phyloP scores from a whole-genome alignment of 2,329 filamentous ascomycete species.

The Phyllosticta ampelicida region DNA sequence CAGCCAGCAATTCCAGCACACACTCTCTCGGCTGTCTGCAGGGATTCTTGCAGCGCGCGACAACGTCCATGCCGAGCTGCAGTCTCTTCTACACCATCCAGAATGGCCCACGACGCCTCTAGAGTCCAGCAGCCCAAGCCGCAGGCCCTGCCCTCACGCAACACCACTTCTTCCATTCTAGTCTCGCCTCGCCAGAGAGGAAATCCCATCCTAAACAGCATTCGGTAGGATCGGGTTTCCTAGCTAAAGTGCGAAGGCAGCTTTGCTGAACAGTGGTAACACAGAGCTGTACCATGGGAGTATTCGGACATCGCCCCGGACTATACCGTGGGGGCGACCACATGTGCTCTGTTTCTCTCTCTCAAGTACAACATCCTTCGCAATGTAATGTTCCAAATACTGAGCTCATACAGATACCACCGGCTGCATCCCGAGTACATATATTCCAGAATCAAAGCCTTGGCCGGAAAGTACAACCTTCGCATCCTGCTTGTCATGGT shows the following conservation, averaged over 20 bases:
- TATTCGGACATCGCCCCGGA: constrained; percentile 95
- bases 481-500: constrained; percentile 84
- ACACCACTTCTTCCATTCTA: constrained; percentile 65
- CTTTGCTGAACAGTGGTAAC: constrained; percentile 29
- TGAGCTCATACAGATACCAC: constrained; percentile 52
- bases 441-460: constrained; percentile 76
- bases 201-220: constrained; percentile 77
- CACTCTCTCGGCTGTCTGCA: background rate
- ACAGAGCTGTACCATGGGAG: constrained; percentile 68
- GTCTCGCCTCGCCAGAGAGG: constrained; percentile 90
- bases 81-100: background rate
- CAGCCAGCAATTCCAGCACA: background rate
- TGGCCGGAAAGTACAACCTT: constrained; percentile 78
- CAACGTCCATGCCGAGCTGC: background rate
- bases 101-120: constrained; percentile 8
- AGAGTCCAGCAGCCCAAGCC: constrained; percentile 76
- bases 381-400: background rate
- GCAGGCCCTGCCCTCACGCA: constrained; percentile 61
- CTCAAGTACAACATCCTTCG: constrained; percentile 59
- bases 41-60: background rate
- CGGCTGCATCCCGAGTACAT: constrained; percentile 96
- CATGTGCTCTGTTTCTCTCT: constrained; percentile 84
- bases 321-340: constrained; percentile 77
- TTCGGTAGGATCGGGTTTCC: constrained; percentile 39
- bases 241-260: background rate